Percentiles rank a stretch among this genome's conserved stretches.
Conservation (phyloP, 148 eudicot genomes). For the Nepenthes gracilis region DNA sequence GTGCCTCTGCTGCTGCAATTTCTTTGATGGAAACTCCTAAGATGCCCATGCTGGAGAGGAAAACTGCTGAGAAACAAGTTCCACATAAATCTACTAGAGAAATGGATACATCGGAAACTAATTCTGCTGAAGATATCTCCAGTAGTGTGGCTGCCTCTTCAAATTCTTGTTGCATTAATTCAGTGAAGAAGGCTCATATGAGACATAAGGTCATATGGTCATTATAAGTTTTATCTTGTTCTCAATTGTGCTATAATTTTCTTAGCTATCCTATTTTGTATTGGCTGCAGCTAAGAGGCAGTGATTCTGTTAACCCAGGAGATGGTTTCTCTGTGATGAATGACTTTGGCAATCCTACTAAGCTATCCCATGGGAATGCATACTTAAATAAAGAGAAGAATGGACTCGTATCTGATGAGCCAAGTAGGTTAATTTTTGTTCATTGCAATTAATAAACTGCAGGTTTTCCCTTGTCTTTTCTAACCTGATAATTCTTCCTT, state of each 20-base stretch:
- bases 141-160: conserved; percentile 6
- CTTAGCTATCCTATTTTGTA: conserved; percentile 2
- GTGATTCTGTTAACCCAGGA: conserved; percentile 18
- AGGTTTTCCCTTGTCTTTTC: background rate
- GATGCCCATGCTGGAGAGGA: conserved; percentile 24
- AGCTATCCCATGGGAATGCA: conserved; percentile 18
- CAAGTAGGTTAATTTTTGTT: conserved; percentile 28
- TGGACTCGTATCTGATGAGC: conserved; percentile 28
- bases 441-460: too few species aligned
- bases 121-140: conserved; percentile 21
- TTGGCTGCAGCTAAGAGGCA: conserved; percentile 36
- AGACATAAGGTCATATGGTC: conserved; percentile 31
- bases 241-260: conserved; percentile 2
- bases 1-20: conserved; percentile 11
- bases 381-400: conserved; percentile 29
- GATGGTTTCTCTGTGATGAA: conserved; percentile 21
- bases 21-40: conserved; percentile 19
- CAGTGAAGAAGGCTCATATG: conserved; percentile 20
- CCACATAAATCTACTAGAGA: conserved; percentile 35
- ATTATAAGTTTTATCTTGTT: conserved; percentile 1
- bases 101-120: conserved; percentile 20
- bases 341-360: conserved; percentile 11
- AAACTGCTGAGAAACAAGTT: conserved; percentile 30
- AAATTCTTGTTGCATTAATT: background rate
- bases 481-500: conserved; percentile 3